A percentile compares a stretch with the other conserved stretches of the same genome.
Evolutionary conservation across 2,329 filamentous ascomycete species (phyloP).

Genomic region (Pseudogymnoascus sp.): DNA sequence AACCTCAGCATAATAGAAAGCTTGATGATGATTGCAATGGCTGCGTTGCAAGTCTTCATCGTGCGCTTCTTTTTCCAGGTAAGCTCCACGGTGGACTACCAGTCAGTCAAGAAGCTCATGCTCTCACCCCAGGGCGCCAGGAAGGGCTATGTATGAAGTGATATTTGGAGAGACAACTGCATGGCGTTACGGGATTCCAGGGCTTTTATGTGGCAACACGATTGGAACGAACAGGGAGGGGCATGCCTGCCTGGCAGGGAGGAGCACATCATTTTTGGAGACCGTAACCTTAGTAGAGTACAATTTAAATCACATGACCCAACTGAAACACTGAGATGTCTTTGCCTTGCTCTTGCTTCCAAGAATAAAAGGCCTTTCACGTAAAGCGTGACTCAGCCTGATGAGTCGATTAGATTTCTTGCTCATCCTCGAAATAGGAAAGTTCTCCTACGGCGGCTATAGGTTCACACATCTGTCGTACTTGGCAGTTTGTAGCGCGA

Average conservation of each 20-base stretch:
- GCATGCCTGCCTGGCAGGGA: background rate
- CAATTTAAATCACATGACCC: slow-evolving; percentile 5
- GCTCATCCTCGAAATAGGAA: background rate
- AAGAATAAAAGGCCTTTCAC: background rate
- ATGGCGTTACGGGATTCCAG: slow-evolving; percentile 17
- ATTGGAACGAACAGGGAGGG: slow-evolving; percentile 6
- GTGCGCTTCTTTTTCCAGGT: slow-evolving; percentile 98
- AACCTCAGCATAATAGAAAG: slow-evolving; percentile 96
- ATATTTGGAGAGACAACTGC: slow-evolving; percentile 10
- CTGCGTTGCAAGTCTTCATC: slow-evolving; percentile 90
- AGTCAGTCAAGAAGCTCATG: slow-evolving; percentile 17
- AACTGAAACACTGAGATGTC: background rate
- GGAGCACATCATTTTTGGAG: slow-evolving; percentile 1
- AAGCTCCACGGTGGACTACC: slow-evolving; percentile 21
- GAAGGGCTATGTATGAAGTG: slow-evolving; percentile 59
- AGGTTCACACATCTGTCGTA: background rate
- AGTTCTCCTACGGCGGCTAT: background rate
- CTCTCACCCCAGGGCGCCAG: slow-evolving; percentile 46
- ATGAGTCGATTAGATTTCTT: background rate
- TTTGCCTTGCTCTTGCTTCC: background rate
- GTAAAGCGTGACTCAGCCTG: background rate
- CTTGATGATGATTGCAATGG: slow-evolving; percentile 88
- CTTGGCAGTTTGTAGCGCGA: slow-evolving; percentile 3
- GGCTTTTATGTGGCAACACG: slow-evolving; percentile 17
- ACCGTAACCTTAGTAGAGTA: slow-evolving; percentile 1